Evolutionary conservation across 2,329 filamentous ascomycete genomes (phyloP).

Genomic region (Fusarium sp.): DNA sequence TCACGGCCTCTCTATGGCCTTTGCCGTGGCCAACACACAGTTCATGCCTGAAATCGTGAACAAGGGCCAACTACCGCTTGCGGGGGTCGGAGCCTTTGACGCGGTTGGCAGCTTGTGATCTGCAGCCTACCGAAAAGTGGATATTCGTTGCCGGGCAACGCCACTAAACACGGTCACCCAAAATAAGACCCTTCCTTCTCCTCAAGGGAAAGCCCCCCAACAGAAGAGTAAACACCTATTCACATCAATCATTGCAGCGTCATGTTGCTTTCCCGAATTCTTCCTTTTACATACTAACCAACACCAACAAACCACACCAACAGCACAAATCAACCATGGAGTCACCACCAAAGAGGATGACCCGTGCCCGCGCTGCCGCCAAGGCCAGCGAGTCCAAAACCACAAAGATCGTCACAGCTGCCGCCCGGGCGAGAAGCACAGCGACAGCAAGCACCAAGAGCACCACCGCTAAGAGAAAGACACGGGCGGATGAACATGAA

Average conservation of each 20-base stretch:
- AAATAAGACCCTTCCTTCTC: slow-evolving; percentile 34
- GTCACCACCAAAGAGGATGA: slow-evolving; percentile 71
- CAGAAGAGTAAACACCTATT: slow-evolving; percentile 34
- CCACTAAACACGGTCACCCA: slow-evolving; percentile 38
- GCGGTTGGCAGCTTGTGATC: slow-evolving; percentile 34
- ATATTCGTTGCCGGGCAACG: slow-evolving; percentile 44
- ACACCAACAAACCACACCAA: slow-evolving; percentile 14
- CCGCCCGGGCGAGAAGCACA: slow-evolving; percentile 60
- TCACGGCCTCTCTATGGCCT: neutral
- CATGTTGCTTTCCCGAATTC: slow-evolving; percentile 41
- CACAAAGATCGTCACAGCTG: slow-evolving; percentile 61
- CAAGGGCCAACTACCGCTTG: neutral
- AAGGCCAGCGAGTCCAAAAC: slow-evolving; percentile 56
- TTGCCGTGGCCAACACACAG: neutral
- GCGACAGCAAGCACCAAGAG: slow-evolving; percentile 50
- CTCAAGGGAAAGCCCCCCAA: slow-evolving; percentile 8
- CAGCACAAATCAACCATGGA: slow-evolving; percentile 58
- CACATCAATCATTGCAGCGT: slow-evolving; percentile 29
- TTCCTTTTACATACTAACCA: slow-evolving; percentile 42
- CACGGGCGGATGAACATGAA: slow-evolving; percentile 64
- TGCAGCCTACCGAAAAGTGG: slow-evolving; percentile 26
- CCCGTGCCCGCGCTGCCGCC: slow-evolving; percentile 61
- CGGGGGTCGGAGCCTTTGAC: neutral
- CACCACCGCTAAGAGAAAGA: slow-evolving; percentile 61
- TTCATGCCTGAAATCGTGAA: neutral